Base-by-base conservation (phyloP, 352 stramenopile species). In the Pythium grandisporangium region DNA sequence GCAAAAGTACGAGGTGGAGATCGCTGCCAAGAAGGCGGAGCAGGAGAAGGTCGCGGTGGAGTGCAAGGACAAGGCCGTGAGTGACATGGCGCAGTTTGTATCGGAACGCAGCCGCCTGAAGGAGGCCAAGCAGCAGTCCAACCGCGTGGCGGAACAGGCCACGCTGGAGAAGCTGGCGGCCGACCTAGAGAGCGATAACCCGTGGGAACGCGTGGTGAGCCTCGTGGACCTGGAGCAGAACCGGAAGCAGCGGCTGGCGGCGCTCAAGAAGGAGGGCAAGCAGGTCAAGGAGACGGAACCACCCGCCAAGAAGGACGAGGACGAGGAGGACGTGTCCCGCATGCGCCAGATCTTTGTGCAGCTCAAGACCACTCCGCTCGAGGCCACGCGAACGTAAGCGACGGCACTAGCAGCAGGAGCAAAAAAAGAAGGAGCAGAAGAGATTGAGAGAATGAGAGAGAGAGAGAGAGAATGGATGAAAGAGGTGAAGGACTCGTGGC, bases 341-440 rank as follows among this genome's bases (percentile, higher is more conserved):
- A 98, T 98, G 88, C 82, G 80, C 50, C 87, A 97, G 69, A 61
- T 97, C 30, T 85, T 98, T 44, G 84, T 98, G 49, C 68, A 95
- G 56, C 66, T 98, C 42, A 98, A 98, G 82, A 82, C 91, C 38
- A 74, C 95, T 49, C 73, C 80, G 41, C 66, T 91, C n/a, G 73
- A 91, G 38, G 70, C 89, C 54, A 88, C 75, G 42, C 78, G 81
- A 30, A 66, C 52, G 49, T 50, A 63, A 5, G n/a, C 36, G 36
- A 10, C n/a, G n/a, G n/a, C n/a, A n/a, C n/a, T n/a, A n/a, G n/a
- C n/a, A n/a, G n/a, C n/a, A n/a, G n/a, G n/a, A n/a, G n/a, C n/a
- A n/a, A n/a, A n/a, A n/a, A n/a, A n/a, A n/a, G n/a, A n/a, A n/a
- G n/a, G n/a, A n/a, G n/a, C n/a, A n/a, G n/a, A n/a, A n/a, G n/a